Evolutionary conservation across 177 flowering plant genomes (phyloP).

Genomic region (Vitis hybrid): DNA sequence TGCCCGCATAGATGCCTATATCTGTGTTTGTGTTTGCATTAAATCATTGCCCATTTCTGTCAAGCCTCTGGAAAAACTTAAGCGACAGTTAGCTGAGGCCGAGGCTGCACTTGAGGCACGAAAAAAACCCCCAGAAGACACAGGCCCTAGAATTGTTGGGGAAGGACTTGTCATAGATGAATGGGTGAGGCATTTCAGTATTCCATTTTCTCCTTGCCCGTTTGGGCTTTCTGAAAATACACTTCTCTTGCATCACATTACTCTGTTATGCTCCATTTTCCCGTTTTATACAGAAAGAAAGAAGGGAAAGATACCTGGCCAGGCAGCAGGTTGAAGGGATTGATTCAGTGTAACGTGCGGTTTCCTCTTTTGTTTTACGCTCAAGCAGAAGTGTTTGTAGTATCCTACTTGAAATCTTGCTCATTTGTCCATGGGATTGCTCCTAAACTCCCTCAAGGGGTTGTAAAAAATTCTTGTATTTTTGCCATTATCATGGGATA

Average conservation of each 20-base stretch:
- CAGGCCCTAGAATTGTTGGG: slow-evolving; percentile 50
- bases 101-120: slow-evolving; percentile 62
- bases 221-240: neutral
- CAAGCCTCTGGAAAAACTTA: slow-evolving; percentile 59
- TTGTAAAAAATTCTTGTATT: slow-evolving; percentile 8
- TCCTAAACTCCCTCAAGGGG: neutral
- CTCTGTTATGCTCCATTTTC: neutral
- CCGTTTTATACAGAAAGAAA: slow-evolving; percentile 58
- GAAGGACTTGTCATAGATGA: slow-evolving; percentile 91
- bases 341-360: slow-evolving; percentile 47
- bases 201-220: neutral
- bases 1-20: neutral
- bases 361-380: neutral
- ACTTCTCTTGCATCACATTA: neutral
- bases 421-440: neutral
- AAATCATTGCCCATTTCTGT: neutral
- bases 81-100: slow-evolving; percentile 63
- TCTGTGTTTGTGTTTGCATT: neutral
- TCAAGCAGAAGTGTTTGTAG: neutral
- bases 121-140: slow-evolving; percentile 64
- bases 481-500: slow-evolving; percentile 18
- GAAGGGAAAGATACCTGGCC: slow-evolving; percentile 83
- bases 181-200: slow-evolving; percentile 60
- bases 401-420: neutral
- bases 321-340: slow-evolving; percentile 70